Evolutionary conservation across 148 eudicot species (phyloP), one percentile per base, ranked within the genome.

Genomic region (Spergularia marina): DNA sequence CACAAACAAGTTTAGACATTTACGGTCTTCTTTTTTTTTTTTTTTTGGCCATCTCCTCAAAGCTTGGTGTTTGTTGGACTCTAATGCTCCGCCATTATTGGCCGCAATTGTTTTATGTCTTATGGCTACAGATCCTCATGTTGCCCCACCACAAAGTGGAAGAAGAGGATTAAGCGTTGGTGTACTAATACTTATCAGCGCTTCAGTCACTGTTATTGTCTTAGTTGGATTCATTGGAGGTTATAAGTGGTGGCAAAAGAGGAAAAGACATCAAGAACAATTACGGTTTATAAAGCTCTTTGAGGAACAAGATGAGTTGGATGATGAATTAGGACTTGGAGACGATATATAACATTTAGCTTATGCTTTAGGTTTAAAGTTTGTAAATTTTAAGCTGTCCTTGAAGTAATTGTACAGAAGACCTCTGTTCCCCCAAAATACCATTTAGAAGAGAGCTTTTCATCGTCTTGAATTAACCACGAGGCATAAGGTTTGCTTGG

Each of bases 271-370:
- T 73, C 85, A 88, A 75, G 91, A 91, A 30, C 98, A 95, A 73
- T 96, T 96, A n/a, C 87, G 92, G 23, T 95, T 95, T 77, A 77
- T 90, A 61, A 85, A 83, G 84, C 90, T 95, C 49, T 95, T 95
- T 79, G 97, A 95, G 70, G 97, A 92, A 8, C 84, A 78, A 14
- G 97, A 88, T 81, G 90, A 90, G 59, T 74, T 90, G 34, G 92
- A 91, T 69, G 97, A 93, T 80, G 98, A 91, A 80, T 83, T 93
- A 41, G 94, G 91, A 55, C 84, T 93, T 65, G 90, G 88, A 63
- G 84, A 82, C 56, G 72, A 69, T 57, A 10, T 80, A 5, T 84
- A 70, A 72, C 40, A 52, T 54, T 14, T 57, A 21, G 30, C 23
- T 10, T 2, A 47, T 12, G 53, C 17, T 63, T 75, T 58, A 54